Base-by-base conservation (phyloP, 345 rosid species). In the Gynandropsis gynandra region DNA sequence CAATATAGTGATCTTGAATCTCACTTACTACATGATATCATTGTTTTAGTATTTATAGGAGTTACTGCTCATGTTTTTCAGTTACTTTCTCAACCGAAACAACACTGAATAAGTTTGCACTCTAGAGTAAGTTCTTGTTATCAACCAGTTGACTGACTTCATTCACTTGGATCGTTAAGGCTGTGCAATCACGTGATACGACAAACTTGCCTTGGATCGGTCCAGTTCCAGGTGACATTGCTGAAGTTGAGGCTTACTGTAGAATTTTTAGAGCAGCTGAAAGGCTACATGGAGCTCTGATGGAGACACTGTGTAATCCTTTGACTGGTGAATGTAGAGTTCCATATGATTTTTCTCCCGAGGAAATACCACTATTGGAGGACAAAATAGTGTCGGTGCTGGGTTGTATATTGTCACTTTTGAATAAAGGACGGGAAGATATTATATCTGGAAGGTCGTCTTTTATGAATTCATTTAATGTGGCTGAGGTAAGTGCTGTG, bases 181-280 rank as follows among this genome's bases (percentile, higher is more conserved):
- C 67, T 31, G 47, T 66, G 55, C 72, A 79, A 62, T 73, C 89
- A 47, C 74, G 64, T 8, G 98, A 82, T 65, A 52, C 39, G 4
- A 77, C 89, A n/a, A 81, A 78, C 73, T 53, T 78, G 70, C 85
- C 74, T 16, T 82, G 98, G 98, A 62, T 79, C 50, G 98, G 98
- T 62, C 98, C 96, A 16, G 68, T 90, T 51, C 96, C 98, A 35
- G 96, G 98, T 12, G 98, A 90, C 44, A 87, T 90, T 58, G 95
- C 98, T 40, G 98, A 90, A 72, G 76, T 90, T 20, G 96, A 90
- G 72, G 95, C 98, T 10, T 90, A 90, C 52, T 90, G 98, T 71
- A 78, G 98, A 56, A 84, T 87, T 24, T 90, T 90, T 52, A 76
- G 96, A 74, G 76, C 93, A 9, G 83, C 92, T 10, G 96, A 90